These are phyloP conservation scores for Amauroascus verrucosus DNA, from an alignment of 2,329 filamentous ascomycete species.

Conservation along the genomic window DNA sequence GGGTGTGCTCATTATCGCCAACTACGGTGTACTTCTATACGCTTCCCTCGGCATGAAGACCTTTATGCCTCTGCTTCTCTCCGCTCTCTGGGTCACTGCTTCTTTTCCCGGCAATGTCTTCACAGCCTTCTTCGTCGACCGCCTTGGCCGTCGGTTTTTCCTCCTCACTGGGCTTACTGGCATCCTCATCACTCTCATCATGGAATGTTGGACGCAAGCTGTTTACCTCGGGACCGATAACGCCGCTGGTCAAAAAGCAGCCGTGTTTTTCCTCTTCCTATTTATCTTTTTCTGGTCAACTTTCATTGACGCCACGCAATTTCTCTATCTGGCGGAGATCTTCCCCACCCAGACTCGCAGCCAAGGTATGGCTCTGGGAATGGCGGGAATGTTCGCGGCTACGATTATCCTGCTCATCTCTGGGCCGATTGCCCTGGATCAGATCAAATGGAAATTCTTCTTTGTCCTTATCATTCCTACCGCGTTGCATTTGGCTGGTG, in stretches of 20 bases:
- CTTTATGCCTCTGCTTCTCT: slow-evolving; percentile 31
- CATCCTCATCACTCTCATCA: slow-evolving; percentile 25
- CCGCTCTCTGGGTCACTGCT: slow-evolving; percentile 31
- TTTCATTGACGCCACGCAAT: slow-evolving; percentile 37
- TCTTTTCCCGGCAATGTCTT: slow-evolving; percentile 34
- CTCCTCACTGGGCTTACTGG: slow-evolving; percentile 31
- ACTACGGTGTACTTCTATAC: slow-evolving; percentile 34
- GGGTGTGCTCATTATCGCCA: slow-evolving; percentile 25
- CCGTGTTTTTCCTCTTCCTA: slow-evolving; percentile 35
- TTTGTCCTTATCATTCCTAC: slow-evolving; percentile 30
- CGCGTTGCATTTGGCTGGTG: slow-evolving; percentile 23
- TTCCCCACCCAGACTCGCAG: slow-evolving; percentile 34
- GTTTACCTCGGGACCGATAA: slow-evolving; percentile 28
- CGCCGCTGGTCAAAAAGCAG: slow-evolving; percentile 27
- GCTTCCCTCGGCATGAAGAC: slow-evolving; percentile 26
- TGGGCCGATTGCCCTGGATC: slow-evolving; percentile 25
- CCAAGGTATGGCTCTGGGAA: slow-evolving; percentile 31
- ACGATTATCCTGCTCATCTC: slow-evolving; percentile 10
- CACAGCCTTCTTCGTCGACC: slow-evolving; percentile 34
- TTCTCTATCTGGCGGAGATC: slow-evolving; percentile 34
- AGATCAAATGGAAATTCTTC: slow-evolving; percentile 31
- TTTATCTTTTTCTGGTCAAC: slow-evolving; percentile 34
- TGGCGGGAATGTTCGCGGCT: slow-evolving; percentile 18
- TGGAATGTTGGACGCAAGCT: slow-evolving; percentile 29
- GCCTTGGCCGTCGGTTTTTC: slow-evolving; percentile 29